Conservation (phyloP, 2,329 filamentous ascomycete species). For the Aspergillus arachidicola region DNA sequence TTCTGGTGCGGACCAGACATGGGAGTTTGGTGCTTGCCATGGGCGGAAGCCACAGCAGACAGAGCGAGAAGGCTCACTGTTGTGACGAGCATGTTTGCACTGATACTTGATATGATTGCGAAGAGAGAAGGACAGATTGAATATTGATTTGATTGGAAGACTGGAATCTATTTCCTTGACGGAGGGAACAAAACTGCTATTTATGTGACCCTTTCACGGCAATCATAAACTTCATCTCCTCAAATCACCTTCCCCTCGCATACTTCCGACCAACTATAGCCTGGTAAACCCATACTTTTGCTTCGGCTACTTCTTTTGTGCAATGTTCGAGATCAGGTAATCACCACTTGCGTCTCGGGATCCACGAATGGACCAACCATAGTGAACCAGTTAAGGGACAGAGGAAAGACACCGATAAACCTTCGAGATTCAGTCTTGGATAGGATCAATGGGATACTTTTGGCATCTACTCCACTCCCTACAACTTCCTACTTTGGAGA, state of each 20-base stretch:
- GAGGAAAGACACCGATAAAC: background rate
- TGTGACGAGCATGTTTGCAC: conserved; percentile 23
- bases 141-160: background rate
- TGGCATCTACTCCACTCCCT: conserved; percentile 13
- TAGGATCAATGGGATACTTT: background rate
- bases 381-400: background rate
- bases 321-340: background rate
- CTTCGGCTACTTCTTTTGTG: background rate
- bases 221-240: background rate
- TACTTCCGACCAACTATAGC: background rate
- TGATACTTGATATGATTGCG: background rate
- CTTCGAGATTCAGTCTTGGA: background rate
- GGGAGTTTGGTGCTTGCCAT: conserved; percentile 62
- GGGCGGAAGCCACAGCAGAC: conserved; percentile 59
- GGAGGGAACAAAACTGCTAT: background rate
- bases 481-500: conserved; percentile 40
- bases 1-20: conserved; percentile 71
- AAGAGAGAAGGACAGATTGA: background rate
- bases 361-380: background rate
- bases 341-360: background rate
- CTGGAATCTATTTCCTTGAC: background rate
- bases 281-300: background rate
- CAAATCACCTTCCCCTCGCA: background rate
- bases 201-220: background rate
- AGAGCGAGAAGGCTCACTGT: conserved; percentile 35